Conservation (phyloP, 257 asterid species). For the Solanum stenotomum region DNA sequence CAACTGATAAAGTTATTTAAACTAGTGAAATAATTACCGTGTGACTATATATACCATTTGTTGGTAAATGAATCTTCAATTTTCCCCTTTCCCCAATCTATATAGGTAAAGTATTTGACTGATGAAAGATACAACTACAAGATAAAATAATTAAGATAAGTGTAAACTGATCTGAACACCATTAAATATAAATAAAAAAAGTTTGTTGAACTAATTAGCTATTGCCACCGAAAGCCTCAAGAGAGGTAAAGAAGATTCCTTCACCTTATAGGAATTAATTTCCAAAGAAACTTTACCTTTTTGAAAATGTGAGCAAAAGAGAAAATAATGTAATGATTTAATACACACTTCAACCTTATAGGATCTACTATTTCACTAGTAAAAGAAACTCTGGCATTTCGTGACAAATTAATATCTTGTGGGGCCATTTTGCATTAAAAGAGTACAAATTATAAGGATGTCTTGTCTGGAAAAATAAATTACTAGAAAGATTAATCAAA, state of each 20-base stretch:
- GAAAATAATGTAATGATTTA: not conserved
- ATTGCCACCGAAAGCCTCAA: conserved; percentile 54
- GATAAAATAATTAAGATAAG: not conserved
- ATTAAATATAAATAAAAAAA: not conserved
- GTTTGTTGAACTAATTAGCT: conserved; percentile 19
- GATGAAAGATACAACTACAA: not conserved
- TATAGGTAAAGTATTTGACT: too few species aligned
- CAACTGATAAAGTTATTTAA: rapidly evolving
- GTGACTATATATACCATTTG: not conserved
- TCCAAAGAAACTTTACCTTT: not conserved
- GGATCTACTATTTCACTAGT: not conserved
- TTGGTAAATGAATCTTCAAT: not conserved
- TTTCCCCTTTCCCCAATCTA: not conserved
- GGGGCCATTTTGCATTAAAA: conserved; percentile 1
- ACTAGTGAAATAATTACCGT: not conserved
- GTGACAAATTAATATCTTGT: conserved; percentile 33
- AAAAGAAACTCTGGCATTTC: conserved; percentile 8
- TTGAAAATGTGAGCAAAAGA: not conserved
- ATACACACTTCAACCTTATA: not conserved
- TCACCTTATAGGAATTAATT: not conserved
- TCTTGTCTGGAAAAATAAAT: not conserved
- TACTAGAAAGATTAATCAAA: not conserved
- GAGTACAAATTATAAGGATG: not conserved
- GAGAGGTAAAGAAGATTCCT: not conserved
- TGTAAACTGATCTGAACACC: rapidly evolving